Evolutionary conservation across 2,329 filamentous ascomycete genomes (phyloP), one percentile per base, ranked within the genome.

Genomic region (Ophiostoma angusticollis): DNA sequence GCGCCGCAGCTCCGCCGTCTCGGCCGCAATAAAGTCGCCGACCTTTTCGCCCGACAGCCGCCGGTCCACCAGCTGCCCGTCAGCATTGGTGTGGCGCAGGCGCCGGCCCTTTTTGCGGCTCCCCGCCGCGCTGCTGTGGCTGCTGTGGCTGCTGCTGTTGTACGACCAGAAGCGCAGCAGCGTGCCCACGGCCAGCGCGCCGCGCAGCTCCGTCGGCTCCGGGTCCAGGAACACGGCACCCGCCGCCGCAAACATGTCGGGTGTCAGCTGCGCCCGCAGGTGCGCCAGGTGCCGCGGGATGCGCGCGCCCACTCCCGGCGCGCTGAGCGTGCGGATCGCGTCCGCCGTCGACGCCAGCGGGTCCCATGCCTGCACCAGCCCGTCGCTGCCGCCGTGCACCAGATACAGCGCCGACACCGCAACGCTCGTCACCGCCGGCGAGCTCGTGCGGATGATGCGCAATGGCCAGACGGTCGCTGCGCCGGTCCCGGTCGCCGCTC

Each of bases 341-440:
- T 80, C 76, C 14, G 70, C 60, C 0, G 72, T 81, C 2, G 89
- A 96, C 1, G 80, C 84, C 33, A 98, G 65, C n/a, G 83, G 84
- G 61, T 98, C 91, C 91, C 91, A 98, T 6, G 86, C 84, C 57
- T 96, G 91, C 5, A 94, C 89, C 3, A 96, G 72, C 1, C 91
- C 89, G 59, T 98, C 91, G 49, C 83, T 94, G 19, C 91, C 91
- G 35, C 91, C 91, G 55, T 94, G 84, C 6, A 96, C 82, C 13
- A 98, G 62, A 54, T 93, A 93, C 13, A 98, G 65, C 2, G 85
- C 82, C 1, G 86, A 85, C 33, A 94, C 58, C 6, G 81, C 91
- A 13, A 98, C 59, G 44, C 78, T 84, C 0, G 86, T 84, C 14
- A 96, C 78, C 53, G 85, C 74, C 0, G 89, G 86, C 0, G 89